Percentiles rank a stretch among this genome's conserved stretches.
These are phyloP conservation scores for Fusarium duplospermum DNA, from an alignment of 2,329 filamentous ascomycete species.

Conservation along the genomic window DNA sequence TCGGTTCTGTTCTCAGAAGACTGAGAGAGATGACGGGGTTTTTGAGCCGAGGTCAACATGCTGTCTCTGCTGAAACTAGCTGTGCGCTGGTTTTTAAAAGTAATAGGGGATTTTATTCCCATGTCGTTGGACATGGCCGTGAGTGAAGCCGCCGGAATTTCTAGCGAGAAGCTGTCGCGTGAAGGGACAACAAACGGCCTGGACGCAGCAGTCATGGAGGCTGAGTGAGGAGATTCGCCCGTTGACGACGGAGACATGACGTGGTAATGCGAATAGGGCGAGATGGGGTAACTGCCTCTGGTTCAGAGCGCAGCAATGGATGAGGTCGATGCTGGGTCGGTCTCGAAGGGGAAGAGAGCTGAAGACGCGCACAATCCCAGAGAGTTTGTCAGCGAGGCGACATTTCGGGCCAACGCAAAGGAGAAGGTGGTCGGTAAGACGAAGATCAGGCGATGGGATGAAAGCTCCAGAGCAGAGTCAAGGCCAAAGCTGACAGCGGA, in stretches of 20 bases:
- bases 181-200: conserved; percentile 59
- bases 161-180: conserved; percentile 62
- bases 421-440: conserved; percentile 19
- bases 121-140: conserved; percentile 55
- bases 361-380: conserved; percentile 14
- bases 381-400: conserved; percentile 31
- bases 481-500: background rate
- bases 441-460: conserved; percentile 30
- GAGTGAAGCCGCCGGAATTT: conserved; percentile 60
- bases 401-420: conserved; percentile 33
- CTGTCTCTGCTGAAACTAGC: conserved; percentile 63
- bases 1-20: conserved; percentile 62
- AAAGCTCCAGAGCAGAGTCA: conserved; percentile 16
- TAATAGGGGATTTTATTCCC: conserved; percentile 63
- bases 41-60: conserved; percentile 65
- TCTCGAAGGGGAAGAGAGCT: background rate
- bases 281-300: conserved; percentile 24
- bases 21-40: conserved; percentile 66
- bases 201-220: conserved; percentile 49
- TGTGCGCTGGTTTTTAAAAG: conserved; percentile 60
- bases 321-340: background rate
- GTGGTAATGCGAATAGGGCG: conserved; percentile 40
- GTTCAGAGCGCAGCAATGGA: conserved; percentile 1
- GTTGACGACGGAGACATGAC: conserved; percentile 66
- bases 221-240: conserved; percentile 63